phyloP scores from a whole-genome alignment of 2,329 filamentous ascomycete species.

The Verticillium zaregamsianum region DNA sequence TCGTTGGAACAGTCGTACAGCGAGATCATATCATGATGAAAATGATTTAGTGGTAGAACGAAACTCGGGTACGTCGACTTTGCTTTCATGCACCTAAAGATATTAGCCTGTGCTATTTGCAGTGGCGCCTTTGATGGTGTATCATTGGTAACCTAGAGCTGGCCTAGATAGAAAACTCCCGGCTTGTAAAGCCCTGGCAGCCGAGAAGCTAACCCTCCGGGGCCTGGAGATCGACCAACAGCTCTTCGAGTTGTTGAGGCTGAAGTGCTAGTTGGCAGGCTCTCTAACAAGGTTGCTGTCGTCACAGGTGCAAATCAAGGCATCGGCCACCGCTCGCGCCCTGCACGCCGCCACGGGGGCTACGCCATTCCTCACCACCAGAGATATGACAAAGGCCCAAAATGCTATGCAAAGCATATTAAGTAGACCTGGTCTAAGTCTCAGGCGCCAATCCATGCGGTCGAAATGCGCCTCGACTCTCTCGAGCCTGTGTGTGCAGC shows the following conservation, averaged over 20 bases:
- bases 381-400: neutral
- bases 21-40: too few relatives aligned
- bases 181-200: too few relatives aligned
- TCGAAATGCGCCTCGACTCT: constrained; percentile 33
- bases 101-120: too few relatives aligned
- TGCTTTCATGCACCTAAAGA: too few relatives aligned
- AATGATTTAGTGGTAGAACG: too few relatives aligned
- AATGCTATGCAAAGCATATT: neutral
- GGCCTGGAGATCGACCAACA: constrained; percentile 16
- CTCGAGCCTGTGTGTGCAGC: constrained; percentile 29
- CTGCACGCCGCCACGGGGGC: constrained; percentile 8
- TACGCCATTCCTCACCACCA: constrained; percentile 3
- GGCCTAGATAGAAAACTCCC: too few relatives aligned
- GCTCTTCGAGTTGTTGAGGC: constrained; percentile 13
- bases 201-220: constrained; percentile 10
- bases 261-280: constrained; percentile 11
- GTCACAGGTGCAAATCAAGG: constrained; percentile 36
- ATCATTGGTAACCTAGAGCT: too few relatives aligned
- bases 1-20: too few relatives aligned
- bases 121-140: too few relatives aligned
- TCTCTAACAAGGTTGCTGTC: constrained; percentile 8
- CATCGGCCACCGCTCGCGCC: constrained; percentile 32
- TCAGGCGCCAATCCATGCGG: constrained; percentile 10
- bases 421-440: neutral
- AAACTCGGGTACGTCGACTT: too few relatives aligned